phyloP scores from a whole-genome alignment of 768 basidiomycete species.

The Strobilomyces echinocephalus region DNA sequence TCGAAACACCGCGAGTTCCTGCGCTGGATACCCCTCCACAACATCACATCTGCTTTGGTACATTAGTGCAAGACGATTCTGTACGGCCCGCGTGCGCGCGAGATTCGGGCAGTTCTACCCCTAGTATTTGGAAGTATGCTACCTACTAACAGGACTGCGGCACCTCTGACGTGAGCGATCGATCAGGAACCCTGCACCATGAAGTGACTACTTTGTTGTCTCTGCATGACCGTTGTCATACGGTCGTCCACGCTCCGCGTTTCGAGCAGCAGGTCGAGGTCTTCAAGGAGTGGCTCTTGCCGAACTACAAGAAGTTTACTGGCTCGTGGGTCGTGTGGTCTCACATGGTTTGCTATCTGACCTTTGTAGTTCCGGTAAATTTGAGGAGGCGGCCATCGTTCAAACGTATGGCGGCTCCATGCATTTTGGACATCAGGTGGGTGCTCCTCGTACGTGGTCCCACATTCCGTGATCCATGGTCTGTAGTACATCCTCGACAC shows the following conservation, averaged over 20 bases:
- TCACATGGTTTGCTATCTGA: not conserved
- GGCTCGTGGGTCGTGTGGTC: slow-evolving; percentile 36
- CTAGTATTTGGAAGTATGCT: slow-evolving; percentile 61
- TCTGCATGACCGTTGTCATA: slow-evolving; percentile 42
- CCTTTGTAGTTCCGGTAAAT: slow-evolving; percentile 24
- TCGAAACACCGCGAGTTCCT: slow-evolving; percentile 71
- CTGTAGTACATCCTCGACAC: slow-evolving; percentile 19
- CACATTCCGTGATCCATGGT: not conserved
- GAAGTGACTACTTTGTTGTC: slow-evolving; percentile 33
- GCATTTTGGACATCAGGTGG: slow-evolving; percentile 18
- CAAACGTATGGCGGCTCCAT: slow-evolving; percentile 45
- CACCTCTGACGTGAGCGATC: slow-evolving; percentile 6
- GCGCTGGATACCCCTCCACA: slow-evolving; percentile 66
- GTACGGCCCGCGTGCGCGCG: slow-evolving; percentile 62
- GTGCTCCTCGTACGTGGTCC: not conserved
- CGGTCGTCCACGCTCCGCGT: slow-evolving; percentile 51
- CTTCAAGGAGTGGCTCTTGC: slow-evolving; percentile 71
- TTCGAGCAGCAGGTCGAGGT: slow-evolving; percentile 74
- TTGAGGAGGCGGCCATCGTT: slow-evolving; percentile 36
- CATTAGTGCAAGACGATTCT: slow-evolving; percentile 67
- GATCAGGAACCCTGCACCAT: slow-evolving; percentile 31
- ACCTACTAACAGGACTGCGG: not conserved
- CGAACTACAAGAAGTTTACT: slow-evolving; percentile 54
- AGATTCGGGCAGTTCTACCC: slow-evolving; percentile 60
- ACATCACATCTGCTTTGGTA: slow-evolving; percentile 51